Percentiles rank a stretch among this genome's conserved stretches.
Evolutionary conservation across 106 monocot species (phyloP).

Genomic region (Platanthera zijinensis): DNA sequence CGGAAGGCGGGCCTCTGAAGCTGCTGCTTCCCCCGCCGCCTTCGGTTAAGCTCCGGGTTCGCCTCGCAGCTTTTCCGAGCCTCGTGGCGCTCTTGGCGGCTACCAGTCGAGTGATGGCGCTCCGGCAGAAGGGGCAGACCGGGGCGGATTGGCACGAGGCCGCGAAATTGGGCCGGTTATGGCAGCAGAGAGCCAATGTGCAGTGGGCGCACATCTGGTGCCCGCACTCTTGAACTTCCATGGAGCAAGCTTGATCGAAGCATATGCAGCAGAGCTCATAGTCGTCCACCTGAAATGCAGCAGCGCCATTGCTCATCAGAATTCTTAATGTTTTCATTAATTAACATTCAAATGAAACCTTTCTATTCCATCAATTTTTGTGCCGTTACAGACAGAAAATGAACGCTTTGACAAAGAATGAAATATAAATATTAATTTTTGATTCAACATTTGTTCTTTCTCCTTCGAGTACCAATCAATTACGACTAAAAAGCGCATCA

Average conservation of each 20-base stretch:
- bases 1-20: conserved; percentile 45
- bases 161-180: conserved; percentile 38
- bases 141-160: conserved; percentile 18
- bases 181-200: conserved; percentile 52
- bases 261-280: conserved; percentile 52
- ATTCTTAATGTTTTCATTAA: too few relatives aligned
- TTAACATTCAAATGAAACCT: too few relatives aligned
- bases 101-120: conserved; percentile 34
- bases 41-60: conserved; percentile 28
- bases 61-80: conserved; percentile 11
- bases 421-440: too few relatives aligned
- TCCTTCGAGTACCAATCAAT: too few relatives aligned
- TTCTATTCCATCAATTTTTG: too few relatives aligned
- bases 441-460: too few relatives aligned
- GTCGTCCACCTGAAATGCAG: conserved; percentile 28
- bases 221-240: conserved; percentile 29
- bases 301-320: too few relatives aligned
- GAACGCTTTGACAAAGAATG: too few relatives aligned
- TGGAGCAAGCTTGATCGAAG: conserved; percentile 51
- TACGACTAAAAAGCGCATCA: too few relatives aligned
- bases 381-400: too few relatives aligned
- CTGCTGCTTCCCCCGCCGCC: conserved; percentile 38
- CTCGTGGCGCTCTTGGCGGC: conserved; percentile 16
- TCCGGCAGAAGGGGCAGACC: conserved; percentile 55
- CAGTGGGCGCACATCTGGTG: conserved; percentile 53